Percentiles rank a stretch among this genome's conserved stretches.
Conservation (phyloP, 1,139 yeast species). For the Candida anutae region DNA sequence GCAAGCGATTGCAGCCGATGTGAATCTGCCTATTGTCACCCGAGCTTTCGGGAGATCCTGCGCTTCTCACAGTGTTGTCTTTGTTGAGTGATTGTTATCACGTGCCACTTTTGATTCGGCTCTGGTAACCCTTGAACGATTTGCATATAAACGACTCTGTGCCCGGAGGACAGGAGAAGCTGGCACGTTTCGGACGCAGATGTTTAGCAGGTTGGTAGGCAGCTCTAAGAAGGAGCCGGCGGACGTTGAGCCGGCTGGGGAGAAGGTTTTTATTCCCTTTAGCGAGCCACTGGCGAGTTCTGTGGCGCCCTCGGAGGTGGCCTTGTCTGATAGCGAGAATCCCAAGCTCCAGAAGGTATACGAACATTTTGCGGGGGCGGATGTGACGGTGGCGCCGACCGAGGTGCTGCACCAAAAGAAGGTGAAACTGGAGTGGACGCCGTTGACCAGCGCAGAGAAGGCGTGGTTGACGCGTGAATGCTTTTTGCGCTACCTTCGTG, state of each 20-base stretch:
- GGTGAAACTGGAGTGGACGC: constrained; percentile 11
- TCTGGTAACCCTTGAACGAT: too few relatives aligned
- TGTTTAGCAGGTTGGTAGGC: constrained; percentile 3
- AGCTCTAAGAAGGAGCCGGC: background rate
- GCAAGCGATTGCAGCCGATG: too few relatives aligned
- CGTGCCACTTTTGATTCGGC: too few relatives aligned
- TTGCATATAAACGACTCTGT: too few relatives aligned
- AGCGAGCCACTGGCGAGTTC: constrained; percentile 39
- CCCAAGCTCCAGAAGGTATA: constrained; percentile 12
- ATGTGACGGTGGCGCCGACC: constrained; percentile 18
- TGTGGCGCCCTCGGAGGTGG: constrained; percentile 42
- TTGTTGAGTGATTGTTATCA: too few relatives aligned
- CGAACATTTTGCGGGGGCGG: constrained; percentile 22
- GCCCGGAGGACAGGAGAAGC: too few relatives aligned
- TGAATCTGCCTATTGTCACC: too few relatives aligned
- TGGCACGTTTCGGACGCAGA: too few relatives aligned
- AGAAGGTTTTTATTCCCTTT: constrained; percentile 40
- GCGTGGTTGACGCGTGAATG: constrained; percentile 44
- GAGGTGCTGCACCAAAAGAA: constrained; percentile 32
- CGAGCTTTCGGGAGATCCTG: too few relatives aligned
- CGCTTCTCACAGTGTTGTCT: too few relatives aligned
- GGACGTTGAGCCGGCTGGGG: constrained; percentile 3
- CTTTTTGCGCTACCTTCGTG: constrained; percentile 38
- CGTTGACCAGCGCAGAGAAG: constrained; percentile 24
- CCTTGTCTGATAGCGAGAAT: constrained; percentile 26